Evolutionary conservation across 164 flowering plant genomes (phyloP).

Genomic region (Aristolochia contorta): DNA sequence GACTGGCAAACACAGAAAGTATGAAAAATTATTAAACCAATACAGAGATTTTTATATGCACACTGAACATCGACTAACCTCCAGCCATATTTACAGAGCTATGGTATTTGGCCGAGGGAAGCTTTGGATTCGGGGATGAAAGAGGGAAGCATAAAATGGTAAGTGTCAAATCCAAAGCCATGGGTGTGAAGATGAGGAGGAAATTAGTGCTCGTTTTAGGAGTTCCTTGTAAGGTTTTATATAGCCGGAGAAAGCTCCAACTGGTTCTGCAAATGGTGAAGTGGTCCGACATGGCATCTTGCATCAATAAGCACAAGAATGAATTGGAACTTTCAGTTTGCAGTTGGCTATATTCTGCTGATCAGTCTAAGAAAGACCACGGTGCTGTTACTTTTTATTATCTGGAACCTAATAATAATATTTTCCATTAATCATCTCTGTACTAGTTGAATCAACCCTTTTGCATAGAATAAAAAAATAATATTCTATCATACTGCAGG

Average conservation of each 20-base stretch:
- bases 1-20: too few relatives aligned
- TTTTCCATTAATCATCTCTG: too few relatives aligned
- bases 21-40: too few relatives aligned
- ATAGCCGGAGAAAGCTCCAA: conserved; percentile 7
- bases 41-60: too few relatives aligned
- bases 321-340: conserved; percentile 7
- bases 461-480: too few relatives aligned
- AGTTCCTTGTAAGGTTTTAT: conserved; percentile 7
- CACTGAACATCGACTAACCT: not conserved
- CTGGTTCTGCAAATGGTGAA: conserved; percentile 10
- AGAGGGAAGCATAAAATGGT: not conserved
- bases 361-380: not conserved
- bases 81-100: conserved; percentile 1
- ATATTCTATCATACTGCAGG: too few relatives aligned
- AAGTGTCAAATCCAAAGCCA: not conserved
- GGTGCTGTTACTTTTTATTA: too few relatives aligned
- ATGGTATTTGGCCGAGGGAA: conserved; percentile 3
- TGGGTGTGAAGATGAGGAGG: too few relatives aligned
- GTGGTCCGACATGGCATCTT: conserved; percentile 18
- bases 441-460: too few relatives aligned
- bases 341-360: not conserved
- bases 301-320: conserved; percentile 6
- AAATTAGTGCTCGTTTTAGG: not conserved
- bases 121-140: not conserved
- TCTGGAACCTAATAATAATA: too few relatives aligned